A percentile compares a stretch with the other conserved stretches of the same genome.
These are phyloP conservation scores for Heliosperma pusillum DNA, from an alignment of 148 eudicot genomes.

Conservation along the genomic window DNA sequence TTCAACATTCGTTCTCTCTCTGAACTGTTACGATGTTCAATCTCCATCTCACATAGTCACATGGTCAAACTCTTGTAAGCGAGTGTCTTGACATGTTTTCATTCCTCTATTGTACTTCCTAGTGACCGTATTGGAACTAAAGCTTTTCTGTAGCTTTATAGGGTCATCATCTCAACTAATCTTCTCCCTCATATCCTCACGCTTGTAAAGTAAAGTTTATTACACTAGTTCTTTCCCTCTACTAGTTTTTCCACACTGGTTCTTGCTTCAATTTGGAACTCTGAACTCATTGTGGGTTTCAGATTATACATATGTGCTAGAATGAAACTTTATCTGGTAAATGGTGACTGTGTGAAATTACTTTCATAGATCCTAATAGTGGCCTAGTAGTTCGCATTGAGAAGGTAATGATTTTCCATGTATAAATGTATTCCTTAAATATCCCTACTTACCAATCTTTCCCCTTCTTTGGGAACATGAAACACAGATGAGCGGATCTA, in stretches of 20 bases:
- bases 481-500: slow-evolving; percentile 85
- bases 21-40: not conserved
- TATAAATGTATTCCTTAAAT: not conserved
- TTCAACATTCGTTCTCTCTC: not conserved
- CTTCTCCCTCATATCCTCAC: not conserved
- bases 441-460: not conserved
- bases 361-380: not conserved
- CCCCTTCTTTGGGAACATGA: not conserved
- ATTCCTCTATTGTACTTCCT: not conserved
- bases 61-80: not conserved
- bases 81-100: not conserved
- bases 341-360: not conserved
- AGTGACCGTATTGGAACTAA: not conserved
- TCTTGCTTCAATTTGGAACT: not conserved
- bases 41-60: not conserved
- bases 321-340: not conserved
- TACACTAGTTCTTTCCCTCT: not conserved
- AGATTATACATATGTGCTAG: not conserved
- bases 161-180: not conserved
- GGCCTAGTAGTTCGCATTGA: not conserved
- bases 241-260: not conserved
- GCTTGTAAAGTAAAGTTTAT: no score
- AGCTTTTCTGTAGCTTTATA: not conserved
- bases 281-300: not conserved
- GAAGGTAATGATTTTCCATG: not conserved